Evolutionary conservation across 2,329 filamentous ascomycete species (phyloP), one percentile per base, ranked within the genome.

Genomic region (Plenodomus biglobosus): DNA sequence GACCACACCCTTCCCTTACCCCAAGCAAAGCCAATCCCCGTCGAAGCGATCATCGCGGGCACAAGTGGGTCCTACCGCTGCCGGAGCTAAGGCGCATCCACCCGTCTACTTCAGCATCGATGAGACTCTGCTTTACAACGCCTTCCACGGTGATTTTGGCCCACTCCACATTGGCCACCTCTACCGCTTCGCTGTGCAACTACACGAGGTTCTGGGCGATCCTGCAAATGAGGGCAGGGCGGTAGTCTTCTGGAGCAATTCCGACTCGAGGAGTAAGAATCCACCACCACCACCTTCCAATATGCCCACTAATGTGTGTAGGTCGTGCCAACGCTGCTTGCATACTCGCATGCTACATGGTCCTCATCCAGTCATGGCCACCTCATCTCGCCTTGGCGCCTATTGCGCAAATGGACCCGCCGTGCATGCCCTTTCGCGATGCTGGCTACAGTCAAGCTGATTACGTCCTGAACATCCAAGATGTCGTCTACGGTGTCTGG

Each of bases 361-460:
- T 99, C 37, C 77, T 99, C 57, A 96, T 99, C 62, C 94, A 99
- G 76, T 90, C 89, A 36, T 99, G 94, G 94, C 90, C 94, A 39
- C 94, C 94, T 43, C 94, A 99, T 77, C 79, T 97, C 63, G 94
- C 94, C 27, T 82, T 99, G 36, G 92, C 92, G 11, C 94, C 94
- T 13, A 95, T 99, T 68, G 90, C 94, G 6, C 94, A 99, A 75
- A 88, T 95, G 65, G 94, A 99, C 68, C 94, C 94, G 38, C 94
- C 94, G 19, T 83, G 96, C 78, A 99, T 99, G 94, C 94, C 94
- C 10, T 99, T 99, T 81, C 85, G 94, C 55, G 94, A 99, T 72
- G 94, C 94, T 50, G 94, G 94, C 45, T 99, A 99, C 79, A 96
- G 92, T 74, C 92, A 97, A 75, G 94, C 94, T 52, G 94, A 99